Evolutionary conservation across 805 yeast species (phyloP).

Genomic region (Pichia thaimueangensis): DNA sequence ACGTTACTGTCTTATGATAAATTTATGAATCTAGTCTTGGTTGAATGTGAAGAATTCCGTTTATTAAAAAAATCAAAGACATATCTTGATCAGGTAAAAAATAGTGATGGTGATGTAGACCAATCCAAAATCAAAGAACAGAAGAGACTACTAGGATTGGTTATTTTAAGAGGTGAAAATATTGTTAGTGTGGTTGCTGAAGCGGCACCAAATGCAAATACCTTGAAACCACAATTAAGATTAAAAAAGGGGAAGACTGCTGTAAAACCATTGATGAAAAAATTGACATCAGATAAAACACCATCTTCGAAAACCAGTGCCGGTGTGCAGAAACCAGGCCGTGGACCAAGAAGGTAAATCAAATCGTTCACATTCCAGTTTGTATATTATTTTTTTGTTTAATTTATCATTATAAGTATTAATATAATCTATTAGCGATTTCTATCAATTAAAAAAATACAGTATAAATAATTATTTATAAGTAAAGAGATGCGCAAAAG

Average conservation of each 20-base stretch:
- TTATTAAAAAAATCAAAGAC: conserved; percentile 53
- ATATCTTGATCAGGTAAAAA: conserved; percentile 21
- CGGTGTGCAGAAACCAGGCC: conserved; percentile 12
- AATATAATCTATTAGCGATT: neutral
- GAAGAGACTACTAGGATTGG: conserved; percentile 71
- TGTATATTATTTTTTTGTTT: too few relatives aligned
- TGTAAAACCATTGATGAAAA: conserved; percentile 25
- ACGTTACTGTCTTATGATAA: conserved; percentile 82
- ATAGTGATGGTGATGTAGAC: conserved; percentile 20
- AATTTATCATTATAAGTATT: neutral
- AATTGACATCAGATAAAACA: conserved; percentile 17
- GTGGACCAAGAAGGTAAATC: neutral
- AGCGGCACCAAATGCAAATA: conserved; percentile 42
- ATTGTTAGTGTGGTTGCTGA: conserved; percentile 68
- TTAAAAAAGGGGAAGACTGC: conserved; percentile 29
- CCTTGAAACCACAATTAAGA: conserved; percentile 27
- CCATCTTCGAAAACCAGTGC: conserved; percentile 4
- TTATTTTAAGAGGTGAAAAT: conserved; percentile 83
- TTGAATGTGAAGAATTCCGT: conserved; percentile 80
- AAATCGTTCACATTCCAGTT: too few relatives aligned
- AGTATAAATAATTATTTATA: conserved; percentile 35
- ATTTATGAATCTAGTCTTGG: conserved; percentile 77
- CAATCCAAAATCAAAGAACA: conserved; percentile 47
- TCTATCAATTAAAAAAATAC: neutral
- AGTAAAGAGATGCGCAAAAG: conserved; percentile 89